These are phyloP conservation scores for Populus trichocarpa DNA, from an alignment of 441 rosid genomes.

Conservation along the genomic window DNA sequence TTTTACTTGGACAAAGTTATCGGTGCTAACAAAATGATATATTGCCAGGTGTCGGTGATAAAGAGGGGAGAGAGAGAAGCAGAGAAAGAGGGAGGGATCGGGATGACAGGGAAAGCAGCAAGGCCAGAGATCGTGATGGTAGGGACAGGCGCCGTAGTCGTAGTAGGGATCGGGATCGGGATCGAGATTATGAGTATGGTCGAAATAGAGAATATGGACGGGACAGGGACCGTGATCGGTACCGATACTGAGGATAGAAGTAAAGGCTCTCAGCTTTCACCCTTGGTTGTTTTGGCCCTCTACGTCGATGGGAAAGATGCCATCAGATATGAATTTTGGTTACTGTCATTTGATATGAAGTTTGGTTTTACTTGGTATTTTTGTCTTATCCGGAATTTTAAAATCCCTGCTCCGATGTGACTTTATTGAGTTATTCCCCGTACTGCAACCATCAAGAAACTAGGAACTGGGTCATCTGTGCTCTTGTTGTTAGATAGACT, in stretches of 20 bases:
- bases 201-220: slow-evolving; percentile 38
- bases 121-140: slow-evolving; percentile 46
- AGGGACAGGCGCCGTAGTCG: slow-evolving; percentile 68
- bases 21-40: neutral
- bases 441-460: neutral
- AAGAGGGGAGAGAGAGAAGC: slow-evolving; percentile 69
- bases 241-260: slow-evolving; percentile 24
- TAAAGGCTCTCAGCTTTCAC: neutral
- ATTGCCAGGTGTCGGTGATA: slow-evolving; percentile 52
- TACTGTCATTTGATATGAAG: neutral
- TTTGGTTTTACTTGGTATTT: slow-evolving; percentile 7
- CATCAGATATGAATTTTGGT: neutral
- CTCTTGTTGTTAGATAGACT: neutral
- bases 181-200: slow-evolving; percentile 48
- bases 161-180: slow-evolving; percentile 22
- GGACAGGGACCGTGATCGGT: slow-evolving; percentile 8
- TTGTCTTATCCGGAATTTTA: neutral
- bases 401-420: neutral
- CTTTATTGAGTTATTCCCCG: neutral
- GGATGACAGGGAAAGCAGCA: slow-evolving; percentile 47
- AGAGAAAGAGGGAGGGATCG: slow-evolving; percentile 61
- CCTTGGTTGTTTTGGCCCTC: neutral
- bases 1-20: neutral
- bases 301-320: neutral
- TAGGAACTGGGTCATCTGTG: neutral